Conservation (phyloP, 2,329 filamentous ascomycete species). For the Alternaria ethzedia region DNA sequence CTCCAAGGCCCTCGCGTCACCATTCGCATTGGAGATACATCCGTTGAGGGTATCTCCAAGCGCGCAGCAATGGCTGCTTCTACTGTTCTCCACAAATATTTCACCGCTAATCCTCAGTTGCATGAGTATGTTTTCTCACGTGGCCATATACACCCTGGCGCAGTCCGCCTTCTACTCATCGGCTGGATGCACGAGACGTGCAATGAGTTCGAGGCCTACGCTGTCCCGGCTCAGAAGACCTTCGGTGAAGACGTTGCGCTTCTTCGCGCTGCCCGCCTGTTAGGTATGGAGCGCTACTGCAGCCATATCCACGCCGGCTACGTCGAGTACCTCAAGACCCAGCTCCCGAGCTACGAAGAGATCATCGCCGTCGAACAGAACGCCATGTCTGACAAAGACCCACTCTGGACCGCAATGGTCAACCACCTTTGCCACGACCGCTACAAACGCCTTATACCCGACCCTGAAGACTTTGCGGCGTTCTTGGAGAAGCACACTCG, state of each 20-base stretch:
- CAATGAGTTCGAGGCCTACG: conserved; percentile 11
- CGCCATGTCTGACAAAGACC: conserved; percentile 11
- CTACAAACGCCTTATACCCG: conserved; percentile 3
- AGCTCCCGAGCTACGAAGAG: conserved; percentile 20
- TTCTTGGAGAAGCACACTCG: conserved; percentile 8
- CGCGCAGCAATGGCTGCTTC: conserved; percentile 24
- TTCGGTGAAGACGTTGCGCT: conserved; percentile 15
- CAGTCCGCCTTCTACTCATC: conserved; percentile 9
- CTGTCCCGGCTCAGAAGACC: background rate
- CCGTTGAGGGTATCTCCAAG: conserved; percentile 9
- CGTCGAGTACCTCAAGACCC: conserved; percentile 12
- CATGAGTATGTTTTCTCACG: conserved; percentile 5
- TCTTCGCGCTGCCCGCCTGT: conserved; percentile 12
- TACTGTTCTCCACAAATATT: conserved; percentile 11
- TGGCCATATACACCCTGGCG: background rate
- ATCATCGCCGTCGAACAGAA: conserved; percentile 16
- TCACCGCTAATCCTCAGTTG: conserved; percentile 9
- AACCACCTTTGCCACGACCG: conserved; percentile 18
- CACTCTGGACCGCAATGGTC: conserved; percentile 22
- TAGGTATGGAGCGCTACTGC: conserved; percentile 24
- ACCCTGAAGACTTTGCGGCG: conserved; percentile 9
- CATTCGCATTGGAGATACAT: conserved; percentile 8
- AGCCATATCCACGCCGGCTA: conserved; percentile 2
- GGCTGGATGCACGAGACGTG: conserved; percentile 12
- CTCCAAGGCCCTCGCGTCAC: conserved; percentile 12